Base-by-base conservation (phyloP, 164 flowering plant species). In the Vitis labrusca region DNA sequence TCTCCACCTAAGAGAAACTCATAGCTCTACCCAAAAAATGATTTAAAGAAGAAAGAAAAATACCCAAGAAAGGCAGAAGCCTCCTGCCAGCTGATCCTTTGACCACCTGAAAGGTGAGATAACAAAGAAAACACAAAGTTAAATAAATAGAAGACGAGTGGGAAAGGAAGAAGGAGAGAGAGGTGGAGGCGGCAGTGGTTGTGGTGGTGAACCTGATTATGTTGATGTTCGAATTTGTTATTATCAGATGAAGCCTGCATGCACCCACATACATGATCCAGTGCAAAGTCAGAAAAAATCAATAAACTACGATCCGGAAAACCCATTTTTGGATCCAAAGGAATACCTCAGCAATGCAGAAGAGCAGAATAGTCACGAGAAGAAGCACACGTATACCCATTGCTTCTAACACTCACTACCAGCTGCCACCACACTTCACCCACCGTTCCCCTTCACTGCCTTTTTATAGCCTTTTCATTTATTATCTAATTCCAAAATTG, bases 31-130 rank as follows among this genome's bases (percentile, higher is more conserved):
- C 27, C 27, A 23, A 23, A 23, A 37, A 37, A 37, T 3, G 7
- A 37, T 37, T 37, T 37, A 3, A 37, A 3, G 44, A 0, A 37
- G 44, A 7, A 17, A 8, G 15, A 50, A 7, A 10, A 56, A 1
- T 68, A 82, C 85, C 81, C 23, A 79, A 3, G 15, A n/a, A 61
- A 5, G 70, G 63, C 55, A 79, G 32, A 37, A 82, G 85, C 82
- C 76, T 79, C 73, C 85, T 74, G 74, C 71, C 77, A 14, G 59
- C 65, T 27, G 44, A 5, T 37, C 82, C 85, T 74, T 59, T 74
- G 69, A 70, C 77, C 30, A 61, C 75, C 82, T 23, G 27, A 23
- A 23, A 23, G 27, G 27, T 23, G 27, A 23, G 27, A 23, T 23
- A 23, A 23, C 27, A 23, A 23, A 23, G 27, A 23, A 23, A 23